These are phyloP conservation scores for Magnolia sinica DNA, from an alignment of 164 flowering plant species.

Conservation along the genomic window DNA sequence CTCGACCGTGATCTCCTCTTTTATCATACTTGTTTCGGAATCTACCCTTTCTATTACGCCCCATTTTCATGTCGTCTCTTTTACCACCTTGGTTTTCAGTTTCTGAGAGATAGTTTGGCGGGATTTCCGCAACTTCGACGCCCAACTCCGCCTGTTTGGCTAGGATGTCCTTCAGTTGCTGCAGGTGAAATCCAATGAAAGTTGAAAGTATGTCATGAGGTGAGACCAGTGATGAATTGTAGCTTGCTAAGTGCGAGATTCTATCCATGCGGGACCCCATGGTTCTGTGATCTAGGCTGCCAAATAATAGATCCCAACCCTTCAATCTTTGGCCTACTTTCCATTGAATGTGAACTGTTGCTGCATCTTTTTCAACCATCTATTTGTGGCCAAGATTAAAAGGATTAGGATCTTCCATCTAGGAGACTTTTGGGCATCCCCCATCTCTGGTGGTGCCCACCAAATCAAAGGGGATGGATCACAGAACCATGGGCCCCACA, in stretches of 20 bases:
- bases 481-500: not conserved
- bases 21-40: slow-evolving; percentile 45
- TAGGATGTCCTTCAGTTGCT: slow-evolving; percentile 87
- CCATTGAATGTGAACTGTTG: not conserved
- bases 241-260: not conserved
- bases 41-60: slow-evolving; percentile 31
- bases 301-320: too few relatives aligned
- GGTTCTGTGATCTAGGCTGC: not conserved
- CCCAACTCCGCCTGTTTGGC: slow-evolving; percentile 92
- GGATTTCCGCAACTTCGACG: slow-evolving; percentile 86
- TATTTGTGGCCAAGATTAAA: too few relatives aligned
- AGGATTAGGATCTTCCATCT: not conserved
- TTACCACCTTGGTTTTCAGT: slow-evolving; percentile 30
- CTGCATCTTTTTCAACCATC: not conserved
- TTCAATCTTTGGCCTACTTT: not conserved
- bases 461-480: not conserved
- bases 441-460: not conserved
- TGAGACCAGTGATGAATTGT: too few relatives aligned
- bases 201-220: not conserved
- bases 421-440: not conserved
- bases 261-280: not conserved
- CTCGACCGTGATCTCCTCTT: slow-evolving; percentile 30
- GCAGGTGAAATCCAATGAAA: slow-evolving; percentile 17
- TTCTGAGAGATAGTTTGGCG: slow-evolving; percentile 61
- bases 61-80: slow-evolving; percentile 18